These are phyloP conservation scores for Amaranthus cruentus DNA, from an alignment of 148 eudicot species.

Conservation along the genomic window DNA sequence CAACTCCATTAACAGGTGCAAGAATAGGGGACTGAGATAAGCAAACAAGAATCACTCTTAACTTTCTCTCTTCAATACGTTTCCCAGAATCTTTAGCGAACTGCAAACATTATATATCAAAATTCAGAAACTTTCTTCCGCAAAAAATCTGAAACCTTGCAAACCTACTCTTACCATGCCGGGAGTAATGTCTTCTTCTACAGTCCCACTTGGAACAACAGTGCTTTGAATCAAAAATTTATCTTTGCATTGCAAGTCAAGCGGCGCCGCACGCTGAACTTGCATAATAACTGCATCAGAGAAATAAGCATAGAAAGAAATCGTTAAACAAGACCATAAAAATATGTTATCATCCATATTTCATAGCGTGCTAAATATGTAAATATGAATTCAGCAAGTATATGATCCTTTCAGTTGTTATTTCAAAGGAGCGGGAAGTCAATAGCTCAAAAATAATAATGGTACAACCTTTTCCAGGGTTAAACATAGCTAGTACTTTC, in stretches of 20 bases:
- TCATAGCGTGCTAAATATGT: too few species aligned
- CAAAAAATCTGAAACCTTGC: slow-evolving; percentile 7
- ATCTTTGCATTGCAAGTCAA: slow-evolving; percentile 70
- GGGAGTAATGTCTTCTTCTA: slow-evolving; percentile 54
- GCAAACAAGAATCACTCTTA: slow-evolving; percentile 54
- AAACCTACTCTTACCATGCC: slow-evolving; percentile 40
- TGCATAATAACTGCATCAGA: slow-evolving; percentile 61
- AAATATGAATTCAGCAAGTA: not conserved
- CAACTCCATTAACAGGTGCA: slow-evolving; percentile 35
- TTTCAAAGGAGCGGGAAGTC: not conserved
- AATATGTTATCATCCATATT: not conserved
- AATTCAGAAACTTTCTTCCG: not conserved
- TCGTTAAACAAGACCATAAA: not conserved
- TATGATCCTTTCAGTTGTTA: not conserved
- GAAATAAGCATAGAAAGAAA: not conserved
- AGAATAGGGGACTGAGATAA: slow-evolving; percentile 40
- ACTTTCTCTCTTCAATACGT: slow-evolving; percentile 53
- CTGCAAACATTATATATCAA: slow-evolving; percentile 36
- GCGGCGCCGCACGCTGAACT: slow-evolving; percentile 49
- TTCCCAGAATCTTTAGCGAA: slow-evolving; percentile 51
- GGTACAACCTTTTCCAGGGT: too few species aligned
- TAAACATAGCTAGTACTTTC: too few species aligned
- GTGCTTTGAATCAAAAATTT: slow-evolving; percentile 69
- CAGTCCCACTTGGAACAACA: slow-evolving; percentile 41
- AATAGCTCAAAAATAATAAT: not conserved